Evolutionary conservation across 2,329 filamentous ascomycete species (phyloP).

Genomic region (Raffaelea ambrosiae): DNA sequence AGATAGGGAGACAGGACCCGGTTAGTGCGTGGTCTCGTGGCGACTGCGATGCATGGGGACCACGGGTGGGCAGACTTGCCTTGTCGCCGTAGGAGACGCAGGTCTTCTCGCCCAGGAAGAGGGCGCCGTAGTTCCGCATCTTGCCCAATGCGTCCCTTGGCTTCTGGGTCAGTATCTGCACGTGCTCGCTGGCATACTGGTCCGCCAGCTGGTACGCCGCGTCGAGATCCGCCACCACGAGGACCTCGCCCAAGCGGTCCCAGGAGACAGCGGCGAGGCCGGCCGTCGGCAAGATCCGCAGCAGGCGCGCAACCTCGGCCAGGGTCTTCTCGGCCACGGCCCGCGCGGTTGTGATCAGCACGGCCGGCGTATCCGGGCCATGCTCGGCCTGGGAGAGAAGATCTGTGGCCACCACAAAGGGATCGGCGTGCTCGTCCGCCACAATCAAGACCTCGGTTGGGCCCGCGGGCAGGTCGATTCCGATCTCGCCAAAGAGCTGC

Average conservation of each 20-base stretch:
- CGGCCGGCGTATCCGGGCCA: constrained; percentile 40
- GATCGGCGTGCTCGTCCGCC: constrained; percentile 36
- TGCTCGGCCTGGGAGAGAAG: constrained; percentile 41
- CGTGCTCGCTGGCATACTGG: constrained; percentile 40
- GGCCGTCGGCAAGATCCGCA: constrained; percentile 32
- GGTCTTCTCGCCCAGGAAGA: constrained; percentile 43
- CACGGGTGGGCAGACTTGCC: constrained; percentile 17
- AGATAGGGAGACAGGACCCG: too few species aligned
- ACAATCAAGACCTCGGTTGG: constrained; percentile 45
- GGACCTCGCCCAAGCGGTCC: constrained; percentile 36
- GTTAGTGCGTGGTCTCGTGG: too few species aligned
- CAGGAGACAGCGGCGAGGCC: constrained; percentile 34
- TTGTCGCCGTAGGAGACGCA: constrained; percentile 47
- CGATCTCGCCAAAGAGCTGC: constrained; percentile 43
- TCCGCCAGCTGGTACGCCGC: constrained; percentile 36
- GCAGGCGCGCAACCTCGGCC: constrained; percentile 25
- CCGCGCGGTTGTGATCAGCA: constrained; percentile 42
- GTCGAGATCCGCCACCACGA: constrained; percentile 31
- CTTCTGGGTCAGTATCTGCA: constrained; percentile 37
- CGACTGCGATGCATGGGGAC: too few species aligned
- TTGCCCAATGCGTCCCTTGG: constrained; percentile 39
- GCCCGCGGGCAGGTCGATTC: constrained; percentile 45
- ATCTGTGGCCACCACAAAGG: constrained; percentile 35
- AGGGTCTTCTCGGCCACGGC: too few species aligned
- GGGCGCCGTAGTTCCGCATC: constrained; percentile 40